phyloP scores from a whole-genome alignment of 176 grass and related monocot species.

The Avena insularis region DNA sequence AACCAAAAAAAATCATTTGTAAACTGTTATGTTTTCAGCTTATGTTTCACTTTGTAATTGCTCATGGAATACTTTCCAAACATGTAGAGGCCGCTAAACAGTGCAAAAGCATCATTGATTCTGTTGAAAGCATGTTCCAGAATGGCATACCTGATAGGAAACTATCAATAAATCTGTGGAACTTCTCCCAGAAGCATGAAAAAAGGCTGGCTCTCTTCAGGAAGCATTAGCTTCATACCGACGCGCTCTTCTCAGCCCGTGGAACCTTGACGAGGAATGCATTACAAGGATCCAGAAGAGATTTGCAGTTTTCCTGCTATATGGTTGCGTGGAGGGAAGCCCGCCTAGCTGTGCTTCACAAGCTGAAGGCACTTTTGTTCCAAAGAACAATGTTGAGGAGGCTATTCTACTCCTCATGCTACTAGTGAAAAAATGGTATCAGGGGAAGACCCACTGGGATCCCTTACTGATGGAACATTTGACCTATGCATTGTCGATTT shows the following conservation, averaged over 20 bases:
- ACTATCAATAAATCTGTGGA: slow-evolving; percentile 85
- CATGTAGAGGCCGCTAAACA: slow-evolving; percentile 85
- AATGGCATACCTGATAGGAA: slow-evolving; percentile 76
- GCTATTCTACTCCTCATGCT: slow-evolving; percentile 78
- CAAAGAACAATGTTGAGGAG: slow-evolving; percentile 87
- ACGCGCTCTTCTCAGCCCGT: slow-evolving; percentile 73
- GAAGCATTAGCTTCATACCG: slow-evolving; percentile 80
- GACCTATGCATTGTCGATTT: slow-evolving; percentile 72
- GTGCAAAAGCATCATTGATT: slow-evolving; percentile 82
- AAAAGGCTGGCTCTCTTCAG: slow-evolving; percentile 65
- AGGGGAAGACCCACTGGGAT: slow-evolving; percentile 83
- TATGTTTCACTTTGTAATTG: slow-evolving; percentile 5
- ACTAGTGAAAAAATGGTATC: slow-evolving; percentile 77
- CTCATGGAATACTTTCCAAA: background rate
- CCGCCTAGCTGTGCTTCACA: slow-evolving; percentile 62
- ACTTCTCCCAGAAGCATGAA: slow-evolving; percentile 90
- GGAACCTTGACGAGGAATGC: slow-evolving; percentile 91
- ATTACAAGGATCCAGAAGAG: slow-evolving; percentile 82
- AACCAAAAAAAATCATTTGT: background rate
- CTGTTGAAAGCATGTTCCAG: slow-evolving; percentile 90
- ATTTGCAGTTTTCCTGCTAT: slow-evolving; percentile 71
- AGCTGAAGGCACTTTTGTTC: slow-evolving; percentile 73
- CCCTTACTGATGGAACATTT: slow-evolving; percentile 86
- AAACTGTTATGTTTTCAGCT: background rate
- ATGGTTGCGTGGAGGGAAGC: slow-evolving; percentile 63